Evolutionary conservation across 495 filamentous ascomycete genomes (phyloP), one percentile per base, ranked within the genome.

Genomic region (Trichocladium antarcticum): DNA sequence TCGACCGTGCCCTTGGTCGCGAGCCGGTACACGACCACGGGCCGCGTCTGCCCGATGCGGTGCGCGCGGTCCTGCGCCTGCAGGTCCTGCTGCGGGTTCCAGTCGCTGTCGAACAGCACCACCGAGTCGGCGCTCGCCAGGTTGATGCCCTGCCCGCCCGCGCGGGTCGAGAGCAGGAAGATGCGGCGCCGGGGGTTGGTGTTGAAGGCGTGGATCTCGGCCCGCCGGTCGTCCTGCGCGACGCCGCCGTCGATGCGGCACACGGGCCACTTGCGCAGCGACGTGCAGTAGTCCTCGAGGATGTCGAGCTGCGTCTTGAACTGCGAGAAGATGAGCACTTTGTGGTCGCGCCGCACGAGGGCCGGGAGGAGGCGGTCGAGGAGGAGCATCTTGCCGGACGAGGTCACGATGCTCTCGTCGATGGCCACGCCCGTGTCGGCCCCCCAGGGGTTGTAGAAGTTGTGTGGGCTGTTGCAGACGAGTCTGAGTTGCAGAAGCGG

Each of bases 61-160:
- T 98, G 92, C 1, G 85, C 87, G 16, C 92, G 85, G 57, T 98
- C 92, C 64, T 95, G 88, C 0, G 92, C 92, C 62, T 98, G 92
- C 14, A 98, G 74, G 65, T 98, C 92, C 59, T 94, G 88, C 64
- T 97, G 92, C 0, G 92, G 92, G 60, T 98, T 98, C 90, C 92
- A 98, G 64, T 98, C 92, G 24, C 78, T 85, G 65, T 99, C 92
- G 51, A 96, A 97, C 2, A 99, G 68, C 49, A 99, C 85, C 21
- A 99, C 93, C 0, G 93, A 97, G 61, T 99, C 92, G 11, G 92
- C 92, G 48, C 85, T 92, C 68, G 93, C 94, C 9, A 99, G 74
- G 63, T 98, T 98, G 73, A 98, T 96, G 31, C 92, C 92, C 54
- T 94, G 86, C 4, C 92, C 92, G 34, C 92, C 92, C 0, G 92